Evolutionary conservation across 306 rosid genomes (phyloP), one percentile per base, ranked within the genome.

Genomic region (Purshia tridentata): DNA sequence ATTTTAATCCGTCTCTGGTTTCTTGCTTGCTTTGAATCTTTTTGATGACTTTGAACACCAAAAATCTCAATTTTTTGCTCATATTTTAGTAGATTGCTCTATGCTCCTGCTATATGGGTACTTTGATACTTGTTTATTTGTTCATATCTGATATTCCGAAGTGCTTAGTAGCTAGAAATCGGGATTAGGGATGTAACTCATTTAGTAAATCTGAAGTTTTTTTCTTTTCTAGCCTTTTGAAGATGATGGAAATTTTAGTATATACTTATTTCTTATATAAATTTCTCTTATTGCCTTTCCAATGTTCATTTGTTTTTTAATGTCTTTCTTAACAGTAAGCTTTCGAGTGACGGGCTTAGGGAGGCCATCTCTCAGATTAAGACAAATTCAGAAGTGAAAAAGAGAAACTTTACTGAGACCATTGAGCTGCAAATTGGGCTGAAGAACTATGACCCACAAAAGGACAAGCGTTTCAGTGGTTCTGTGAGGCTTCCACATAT

Each of bases 391-490:
- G 78, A 76, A 61, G 85, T 83, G 19, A 86, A 84, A 52, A 81
- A 84, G 11, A 77, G 84, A 3, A 84, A 84, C 6, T 86, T 86
- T 63, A 81, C 81, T 1, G 96, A 88, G 87, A 90, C 93, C 4
- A 81, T 90, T 80, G 96, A 90, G 41, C 90, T 90, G 37, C 96
- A 90, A 47, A 86, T 90, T 72, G 96, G 96, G 0, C 58, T 90
- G 78, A 90, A 90, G 66, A 90, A 90, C 76, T 90, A 90, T 14
- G 96, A 90, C 54, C 96, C 96, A 0, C 96, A 90, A 39, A 90
- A 90, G 82, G 96, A 90, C 61, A 90, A 90, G 83, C 91, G 96
- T 52, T 90, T 90, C 45, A 88, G 93, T 9, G 96, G 93, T 11
- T 88, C 91, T 20, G 96, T 90, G 0, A 88, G 84, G 71, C 77